Base-by-base conservation (phyloP, 169 alveolate species). In the Plasmodium falciparum region DNA sequence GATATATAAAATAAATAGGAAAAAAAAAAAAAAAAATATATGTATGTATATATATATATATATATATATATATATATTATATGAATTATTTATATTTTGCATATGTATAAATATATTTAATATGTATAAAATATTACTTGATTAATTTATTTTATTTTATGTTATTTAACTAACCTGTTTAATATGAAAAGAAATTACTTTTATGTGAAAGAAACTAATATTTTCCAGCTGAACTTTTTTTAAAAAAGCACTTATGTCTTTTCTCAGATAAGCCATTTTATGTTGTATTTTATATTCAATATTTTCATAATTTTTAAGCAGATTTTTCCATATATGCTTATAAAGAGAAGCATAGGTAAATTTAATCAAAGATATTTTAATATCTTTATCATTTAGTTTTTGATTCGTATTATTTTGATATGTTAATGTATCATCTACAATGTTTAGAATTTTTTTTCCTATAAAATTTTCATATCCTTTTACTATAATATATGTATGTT, bases 391-490 rank as follows among this genome's bases (percentile, higher is more conserved):
- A 13, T 49, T 59, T 12, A 52, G 11, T 13, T 62, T 72, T 20
- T 86, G 88, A 67, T 86, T 67, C 0, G 56, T 33, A 43, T 49
- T 71, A 43, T 50, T 72, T 72, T 86, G 92, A 50, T 71, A 72
- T 62, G 71, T 70, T 47, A 86, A 24, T 13, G 92, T 86, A 54
- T 73, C 78, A 13, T 70, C 66, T 67, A 73, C 88, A 50, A 86
- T 86, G n/a, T n/a, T 70, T 43, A 61, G 29, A 50, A 86, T 86
- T 86, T 86, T 86, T 72, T 71, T 86, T 6, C 92, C 92, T 12
- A 86, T 86, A 49, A 33, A 86, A 54, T 62, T 86, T 72, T 86
- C 92, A 67, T 61, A 86, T 20, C 92, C 92, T 67, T 58, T 70
- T 13, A 86, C 88, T 65, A 86, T 86, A 3, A 86, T 86, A 65